Evolutionary conservation across 352 stramenopile species (phyloP), one percentile per base, ranked within the genome.

Genomic region (Phytophthora litchii): DNA sequence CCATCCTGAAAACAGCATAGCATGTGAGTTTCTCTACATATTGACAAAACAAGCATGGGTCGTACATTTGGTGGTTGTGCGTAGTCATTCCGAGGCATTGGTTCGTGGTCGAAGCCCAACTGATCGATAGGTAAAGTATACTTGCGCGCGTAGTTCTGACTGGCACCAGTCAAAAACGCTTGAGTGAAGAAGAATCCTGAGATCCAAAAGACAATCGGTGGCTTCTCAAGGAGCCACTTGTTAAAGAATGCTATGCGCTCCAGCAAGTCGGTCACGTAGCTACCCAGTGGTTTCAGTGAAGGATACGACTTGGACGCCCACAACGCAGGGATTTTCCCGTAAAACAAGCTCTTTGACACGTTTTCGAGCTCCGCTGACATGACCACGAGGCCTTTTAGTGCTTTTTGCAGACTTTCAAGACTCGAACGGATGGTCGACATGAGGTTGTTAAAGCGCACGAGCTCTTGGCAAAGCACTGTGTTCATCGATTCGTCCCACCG

Each of bases 161-260:
- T 93, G 35, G 89, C 93, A 25, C 95, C 94, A 0, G 95, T 98
- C 40, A 98, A 72, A 69, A 98, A 98, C 12, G 94, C 93, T 73
- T 98, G 90, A 3, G 95, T 96, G 75, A 98, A 98, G 73, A 98
- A 98, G 67, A 98, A 98, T 0, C 94, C 92, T 16, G 83, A 96
- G 51, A 98, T 85, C 95, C 94, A 98, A 68, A 95, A 98, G 7
- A 97, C 83, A 8, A 80, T 69, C 3, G 93, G 94, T 11, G 91
- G 78, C 16, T 88, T 91, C 47, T 93, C 76, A 23, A 97, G 65
- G 7, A 98, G 66, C 95, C 95, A 98, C 42, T 86, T 83, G 58
- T 75, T 76, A 46, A 97, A 96, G 52, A 98, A 98, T 5, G 72
- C 47, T 42, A 98, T 89, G 13, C 95, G 86, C 51, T 95, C 88